Percentiles rank a stretch among this genome's conserved stretches.
These are phyloP conservation scores for Vigna hirtella DNA, from an alignment of 306 rosid species.

Conservation along the genomic window DNA sequence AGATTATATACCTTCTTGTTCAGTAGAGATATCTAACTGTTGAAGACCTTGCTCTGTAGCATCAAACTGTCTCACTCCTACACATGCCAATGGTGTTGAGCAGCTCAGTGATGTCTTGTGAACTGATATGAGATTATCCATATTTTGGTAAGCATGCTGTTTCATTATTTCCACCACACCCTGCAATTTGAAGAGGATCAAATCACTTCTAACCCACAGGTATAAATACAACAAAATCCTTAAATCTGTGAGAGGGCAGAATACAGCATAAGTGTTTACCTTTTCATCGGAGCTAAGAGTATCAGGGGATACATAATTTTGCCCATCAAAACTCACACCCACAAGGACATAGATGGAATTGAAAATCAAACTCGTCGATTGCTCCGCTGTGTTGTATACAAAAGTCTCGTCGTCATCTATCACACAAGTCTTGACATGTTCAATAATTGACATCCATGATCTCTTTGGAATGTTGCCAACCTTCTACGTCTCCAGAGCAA, in stretches of 20 bases:
- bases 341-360: slow-evolving; percentile 22
- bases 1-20: not conserved
- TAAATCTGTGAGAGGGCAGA: too few species aligned
- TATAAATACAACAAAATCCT: not conserved
- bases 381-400: slow-evolving; percentile 29
- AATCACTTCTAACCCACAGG: not conserved
- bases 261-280: not conserved
- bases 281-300: not conserved
- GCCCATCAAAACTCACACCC: slow-evolving; percentile 20
- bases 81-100: slow-evolving; percentile 14
- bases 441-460: slow-evolving; percentile 50
- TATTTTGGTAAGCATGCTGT: slow-evolving; percentile 45
- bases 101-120: slow-evolving; percentile 20
- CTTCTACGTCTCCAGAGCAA: slow-evolving; percentile 49
- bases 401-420: slow-evolving; percentile 34
- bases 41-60: slow-evolving; percentile 38
- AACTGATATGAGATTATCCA: slow-evolving; percentile 6
- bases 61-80: slow-evolving; percentile 28
- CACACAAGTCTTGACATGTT: slow-evolving; percentile 53
- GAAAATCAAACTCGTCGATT: slow-evolving; percentile 14
- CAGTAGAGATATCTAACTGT: slow-evolving; percentile 8
- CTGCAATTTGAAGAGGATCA: slow-evolving; percentile 33
- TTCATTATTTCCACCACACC: slow-evolving; percentile 41
- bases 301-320: not conserved
- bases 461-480: slow-evolving; percentile 40